phyloP scores from a whole-genome alignment of 1,284 basidiomycete species.

The Trichosporon ovoides region DNA sequence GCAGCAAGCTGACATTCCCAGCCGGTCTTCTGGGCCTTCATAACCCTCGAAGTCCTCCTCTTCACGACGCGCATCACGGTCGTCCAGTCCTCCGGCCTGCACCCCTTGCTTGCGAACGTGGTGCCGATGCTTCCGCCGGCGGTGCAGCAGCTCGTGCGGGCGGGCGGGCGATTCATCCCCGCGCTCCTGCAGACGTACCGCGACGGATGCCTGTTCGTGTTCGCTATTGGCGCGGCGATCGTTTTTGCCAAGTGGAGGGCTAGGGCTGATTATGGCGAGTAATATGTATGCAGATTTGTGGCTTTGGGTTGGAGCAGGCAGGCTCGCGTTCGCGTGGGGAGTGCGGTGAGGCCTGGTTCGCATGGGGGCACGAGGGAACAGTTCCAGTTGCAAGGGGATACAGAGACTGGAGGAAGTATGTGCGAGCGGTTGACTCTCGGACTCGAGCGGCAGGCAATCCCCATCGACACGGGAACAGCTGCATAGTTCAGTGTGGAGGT shows the following conservation, averaged over 20 bases:
- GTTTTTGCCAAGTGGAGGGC: constrained; percentile 25
- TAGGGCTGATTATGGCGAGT: background rate
- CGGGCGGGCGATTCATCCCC: constrained; percentile 38
- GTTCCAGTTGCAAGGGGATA: too few species aligned
- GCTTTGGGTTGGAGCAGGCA: too few species aligned
- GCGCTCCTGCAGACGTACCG: constrained; percentile 41
- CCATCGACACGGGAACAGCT: too few species aligned
- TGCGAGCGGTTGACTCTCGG: too few species aligned
- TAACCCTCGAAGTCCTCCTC: constrained; percentile 44
- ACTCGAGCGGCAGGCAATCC: too few species aligned
- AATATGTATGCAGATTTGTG: too few species aligned
- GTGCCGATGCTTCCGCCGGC: constrained; percentile 45
- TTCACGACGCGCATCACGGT: constrained; percentile 45
- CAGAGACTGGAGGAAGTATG: too few species aligned
- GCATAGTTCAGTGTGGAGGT: too few species aligned
- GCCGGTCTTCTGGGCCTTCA: constrained; percentile 50
- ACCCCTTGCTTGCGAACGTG: constrained; percentile 42
- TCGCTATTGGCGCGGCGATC: constrained; percentile 35
- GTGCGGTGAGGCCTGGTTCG: too few species aligned
- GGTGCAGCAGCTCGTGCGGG: constrained; percentile 35
- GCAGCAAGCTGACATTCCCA: constrained; percentile 16
- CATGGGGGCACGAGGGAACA: too few species aligned
- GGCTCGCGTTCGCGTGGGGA: too few species aligned
- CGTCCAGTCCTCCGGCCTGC: constrained; percentile 40
- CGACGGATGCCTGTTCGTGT: constrained; percentile 45